Evolutionary conservation across 208 protist species (phyloP).

Genomic region (Acanthamoeba sp.): DNA sequence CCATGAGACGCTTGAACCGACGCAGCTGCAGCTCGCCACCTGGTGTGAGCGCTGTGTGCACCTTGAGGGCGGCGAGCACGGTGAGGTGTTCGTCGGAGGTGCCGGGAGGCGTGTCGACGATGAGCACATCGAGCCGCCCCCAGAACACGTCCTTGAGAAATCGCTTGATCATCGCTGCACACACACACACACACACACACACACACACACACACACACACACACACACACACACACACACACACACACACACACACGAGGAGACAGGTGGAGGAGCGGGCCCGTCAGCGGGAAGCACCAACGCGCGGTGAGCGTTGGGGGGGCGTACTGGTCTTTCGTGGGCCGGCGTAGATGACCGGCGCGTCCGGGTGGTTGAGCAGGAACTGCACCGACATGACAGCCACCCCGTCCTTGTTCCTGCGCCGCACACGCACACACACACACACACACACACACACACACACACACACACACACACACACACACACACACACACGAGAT

Average conservation of each 20-base stretch:
- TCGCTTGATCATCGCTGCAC: slow-evolving; percentile 97
- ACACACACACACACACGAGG: neutral
- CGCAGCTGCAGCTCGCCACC: no score
- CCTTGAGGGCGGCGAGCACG: slow-evolving; percentile 94
- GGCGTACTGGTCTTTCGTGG: slow-evolving; percentile 93
- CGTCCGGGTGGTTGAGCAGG: slow-evolving; percentile 94
- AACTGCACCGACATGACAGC: slow-evolving; percentile 99
- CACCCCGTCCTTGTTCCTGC: slow-evolving; percentile 94
- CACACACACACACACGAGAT: no score
- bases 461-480: neutral
- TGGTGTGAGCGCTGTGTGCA: no score
- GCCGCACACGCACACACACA: no score
- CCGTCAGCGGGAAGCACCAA: no score
- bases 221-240: neutral
- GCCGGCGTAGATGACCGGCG: slow-evolving; percentile 99
- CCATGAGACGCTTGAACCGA: neutral
- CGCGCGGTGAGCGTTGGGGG: neutral
- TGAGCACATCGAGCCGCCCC: slow-evolving; percentile 97
- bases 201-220: neutral
- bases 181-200: neutral
- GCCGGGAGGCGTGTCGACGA: slow-evolving; percentile 99
- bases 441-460: slow-evolving; percentile 91
- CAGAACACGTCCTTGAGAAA: slow-evolving; percentile 99
- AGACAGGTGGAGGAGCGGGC: no score
- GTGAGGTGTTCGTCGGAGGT: slow-evolving; percentile 99